Evolutionary conservation across 106 monocot species (phyloP), one percentile per base, ranked within the genome.

Genomic region (Amphibolis antarctica): DNA sequence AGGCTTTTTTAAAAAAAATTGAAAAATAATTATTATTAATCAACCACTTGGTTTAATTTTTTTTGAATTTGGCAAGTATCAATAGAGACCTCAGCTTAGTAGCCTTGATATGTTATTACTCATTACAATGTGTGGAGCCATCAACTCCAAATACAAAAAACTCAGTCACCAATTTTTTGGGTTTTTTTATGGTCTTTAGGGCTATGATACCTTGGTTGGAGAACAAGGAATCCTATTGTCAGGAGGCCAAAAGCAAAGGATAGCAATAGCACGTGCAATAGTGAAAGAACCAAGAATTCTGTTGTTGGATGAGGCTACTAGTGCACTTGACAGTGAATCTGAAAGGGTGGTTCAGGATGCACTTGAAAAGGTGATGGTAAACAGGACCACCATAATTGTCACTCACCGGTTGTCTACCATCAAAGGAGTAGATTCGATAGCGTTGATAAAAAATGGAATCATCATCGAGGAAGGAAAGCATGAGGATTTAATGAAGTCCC

Each of bases 341-440:
- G 79, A 79, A 31, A 48, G 74, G 14, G 64, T 79, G 2, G 79
- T 79, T 29, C 73, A 79, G 18, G 79, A 79, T 27, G 79, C 79
- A 14, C 43, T 79, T 25, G 79, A 79, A 24, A 53, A 63, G 12
- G 79, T 74, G 49, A 74, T 69, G 74, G 52, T 69, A 43, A 74
- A 74, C 29, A 45, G 79, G 31, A 79, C 79, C 0, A 74, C 74
- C 3, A 6, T 79, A 5, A 45, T 79, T 12, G 50, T 79, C 27
- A 74, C 79, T 26, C 79, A 79, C 43, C 55, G 79, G 47, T 44
- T 79, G 9, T 79, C 74, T 20, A 74, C 79, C 9, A 79, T 79
- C 52, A 74, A 65, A 60, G 69, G 69, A 22, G 79, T 69, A 3
- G 79, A 79, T 28, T 65, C 73, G 17, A 79, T 79, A 23, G 79